A percentile compares a stretch with the other conserved stretches of the same genome.
Conservation (phyloP, 2,329 filamentous ascomycete species). For the Chaetomiaceae sp. region DNA sequence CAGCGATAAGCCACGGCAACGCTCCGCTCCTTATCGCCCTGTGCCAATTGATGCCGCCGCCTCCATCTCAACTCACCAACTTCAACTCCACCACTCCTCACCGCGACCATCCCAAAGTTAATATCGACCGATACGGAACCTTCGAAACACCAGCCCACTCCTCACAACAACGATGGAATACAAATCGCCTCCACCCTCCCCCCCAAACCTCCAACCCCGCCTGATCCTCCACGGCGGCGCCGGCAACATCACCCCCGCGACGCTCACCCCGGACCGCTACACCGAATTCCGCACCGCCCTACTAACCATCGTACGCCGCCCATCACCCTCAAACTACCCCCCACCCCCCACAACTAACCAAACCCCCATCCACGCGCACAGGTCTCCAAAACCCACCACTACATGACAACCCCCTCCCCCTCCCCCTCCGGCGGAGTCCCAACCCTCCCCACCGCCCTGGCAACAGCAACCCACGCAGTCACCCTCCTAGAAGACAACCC, state of each 20-base stretch:
- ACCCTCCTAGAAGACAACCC: slow-evolving; percentile 70
- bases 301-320: slow-evolving; percentile 51
- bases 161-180: slow-evolving; percentile 37
- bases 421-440: no score
- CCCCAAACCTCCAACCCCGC: slow-evolving; percentile 43
- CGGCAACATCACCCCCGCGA: slow-evolving; percentile 59
- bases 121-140: no score
- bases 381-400: slow-evolving; percentile 42
- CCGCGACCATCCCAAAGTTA: no score
- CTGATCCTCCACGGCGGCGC: slow-evolving; percentile 70
- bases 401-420: slow-evolving; percentile 37
- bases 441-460: slow-evolving; percentile 55
- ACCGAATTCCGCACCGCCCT: slow-evolving; percentile 55
- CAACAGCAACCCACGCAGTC: slow-evolving; percentile 71
- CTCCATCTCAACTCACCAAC: no score
- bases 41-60: no score
- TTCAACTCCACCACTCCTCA: no score
- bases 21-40: no score
- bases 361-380: slow-evolving; percentile 28
- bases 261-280: slow-evolving; percentile 55
- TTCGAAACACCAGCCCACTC: no score
- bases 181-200: slow-evolving; percentile 25
- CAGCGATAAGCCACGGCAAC: no score
- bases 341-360: neutral
- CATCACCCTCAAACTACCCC: neutral